Evolutionary conservation across 2,329 filamentous ascomycete species (phyloP), one percentile per base, ranked within the genome.

Genomic region (Monosporascus sp.): DNA sequence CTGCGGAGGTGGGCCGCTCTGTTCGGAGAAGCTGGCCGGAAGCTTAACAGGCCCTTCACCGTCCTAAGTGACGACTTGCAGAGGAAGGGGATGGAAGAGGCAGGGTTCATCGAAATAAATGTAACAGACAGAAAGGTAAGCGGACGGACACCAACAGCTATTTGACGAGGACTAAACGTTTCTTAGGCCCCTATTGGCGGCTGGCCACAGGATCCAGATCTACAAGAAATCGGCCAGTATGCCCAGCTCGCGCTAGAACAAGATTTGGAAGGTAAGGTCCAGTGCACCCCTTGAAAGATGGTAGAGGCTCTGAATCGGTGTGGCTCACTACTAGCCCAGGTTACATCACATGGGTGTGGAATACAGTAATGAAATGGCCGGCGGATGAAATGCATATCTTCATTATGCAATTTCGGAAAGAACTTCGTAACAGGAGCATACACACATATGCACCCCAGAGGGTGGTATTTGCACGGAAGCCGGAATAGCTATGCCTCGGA

Each of bases 151-250:
- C 7, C 26, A 5, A 26, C 28, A 24, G 43, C 7, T 20, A 9
- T 22, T 15, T 15, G 15, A 11, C 37, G 28, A 26, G 18, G 48
- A 40, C 28, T 47, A 24, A 28, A 20, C 3, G 35, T 50, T 50
- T 40, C 55, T 8, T 11, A 69, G 59, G 60, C 67, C 44, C 72
- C 72, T 0, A 63, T 70, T 26, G 70, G 70, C 2, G 58, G 58
- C 5, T 77, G 74, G 74, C 64, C 73, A 2, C 70, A 67, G 47
- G 67, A 72, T 24, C 58, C 60, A 0, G 58, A 57, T 5, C 60
- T 62, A 7, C 64, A 69, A 46, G 67, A 72, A 52, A 65, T 74
- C 20, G 72, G 72, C 0, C 58, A 65, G 41, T 68, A 60, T 50
- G 54, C 58, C 3, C 55, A 61, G 37, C 7, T 57, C 37, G 57